These are phyloP conservation scores for Colletotrichum shisoi DNA, from an alignment of 2,329 filamentous ascomycete species.

Conservation along the genomic window DNA sequence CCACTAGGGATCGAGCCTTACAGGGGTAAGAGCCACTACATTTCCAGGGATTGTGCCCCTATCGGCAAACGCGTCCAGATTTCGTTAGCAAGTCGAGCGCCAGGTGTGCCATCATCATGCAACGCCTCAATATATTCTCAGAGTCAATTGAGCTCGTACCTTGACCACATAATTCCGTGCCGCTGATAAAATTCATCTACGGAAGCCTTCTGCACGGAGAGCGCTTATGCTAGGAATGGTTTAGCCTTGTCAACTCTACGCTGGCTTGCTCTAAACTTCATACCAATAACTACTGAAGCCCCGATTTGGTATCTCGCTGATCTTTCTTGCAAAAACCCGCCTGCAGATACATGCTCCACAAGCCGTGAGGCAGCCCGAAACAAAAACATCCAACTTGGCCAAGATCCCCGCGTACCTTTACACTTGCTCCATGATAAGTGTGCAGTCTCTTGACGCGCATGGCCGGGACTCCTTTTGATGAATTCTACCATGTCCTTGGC, in stretches of 20 bases:
- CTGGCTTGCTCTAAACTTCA: not conserved
- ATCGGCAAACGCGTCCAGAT: constrained; percentile 8
- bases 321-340: constrained; percentile 42
- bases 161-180: not conserved
- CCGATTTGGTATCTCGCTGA: constrained; percentile 40
- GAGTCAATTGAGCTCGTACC: not conserved
- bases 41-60: constrained; percentile 22
- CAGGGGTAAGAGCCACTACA: constrained; percentile 25
- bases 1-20: constrained; percentile 16
- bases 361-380: constrained; percentile 46
- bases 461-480: constrained; percentile 41
- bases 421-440: constrained; percentile 45
- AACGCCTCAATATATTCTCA: not conserved
- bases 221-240: not conserved
- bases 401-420: constrained; percentile 44
- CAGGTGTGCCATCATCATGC: not conserved
- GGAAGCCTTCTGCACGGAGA: not conserved
- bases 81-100: not conserved
- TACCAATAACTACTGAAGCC: constrained; percentile 42
- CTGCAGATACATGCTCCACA: constrained; percentile 44
- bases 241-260: not conserved
- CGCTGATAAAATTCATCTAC: too few relatives aligned
- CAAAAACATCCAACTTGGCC: constrained; percentile 46
- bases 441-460: constrained; percentile 43
- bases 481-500: constrained; percentile 41